These are phyloP conservation scores for Solanum microdontum DNA, from an alignment of 257 asterid species.

Conservation along the genomic window DNA sequence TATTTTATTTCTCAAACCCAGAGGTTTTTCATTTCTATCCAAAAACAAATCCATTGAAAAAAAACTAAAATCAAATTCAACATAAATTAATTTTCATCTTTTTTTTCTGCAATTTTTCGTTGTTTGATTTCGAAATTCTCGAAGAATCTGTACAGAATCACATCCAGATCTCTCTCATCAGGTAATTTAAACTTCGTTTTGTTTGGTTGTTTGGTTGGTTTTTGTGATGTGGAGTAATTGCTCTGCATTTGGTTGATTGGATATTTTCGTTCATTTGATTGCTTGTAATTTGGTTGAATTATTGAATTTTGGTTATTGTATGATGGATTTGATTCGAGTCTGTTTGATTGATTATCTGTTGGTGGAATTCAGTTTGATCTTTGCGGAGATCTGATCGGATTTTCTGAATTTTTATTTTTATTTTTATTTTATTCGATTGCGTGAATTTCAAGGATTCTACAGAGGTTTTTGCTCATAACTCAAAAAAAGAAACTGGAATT, in stretches of 20 bases:
- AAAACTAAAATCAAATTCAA: not conserved
- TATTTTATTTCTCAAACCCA: conserved; percentile 1
- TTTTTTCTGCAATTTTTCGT: not conserved
- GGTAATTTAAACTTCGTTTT: not conserved
- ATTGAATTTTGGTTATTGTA: not conserved
- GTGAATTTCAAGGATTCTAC: not conserved
- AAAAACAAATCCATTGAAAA: not conserved
- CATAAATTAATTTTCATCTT: not conserved
- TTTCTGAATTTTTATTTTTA: not conserved
- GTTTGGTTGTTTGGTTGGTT: not conserved
- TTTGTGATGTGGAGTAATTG: not conserved
- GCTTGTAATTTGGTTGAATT: not conserved
- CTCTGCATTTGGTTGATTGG: not conserved
- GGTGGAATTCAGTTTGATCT: not conserved
- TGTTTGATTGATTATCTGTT: not conserved
- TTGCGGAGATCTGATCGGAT: conserved; percentile 5
- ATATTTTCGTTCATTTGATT: not conserved
- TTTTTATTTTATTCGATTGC: not conserved
- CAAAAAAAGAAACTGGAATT: not conserved
- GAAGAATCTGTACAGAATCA: not conserved
- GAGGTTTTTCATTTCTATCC: not conserved
- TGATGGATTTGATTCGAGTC: not conserved
- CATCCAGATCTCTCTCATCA: not conserved
- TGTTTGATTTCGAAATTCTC: not conserved
- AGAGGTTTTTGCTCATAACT: not conserved